Evolutionary conservation across 345 rosid species (phyloP).

Genomic region (Mallotus nudiflorus): DNA sequence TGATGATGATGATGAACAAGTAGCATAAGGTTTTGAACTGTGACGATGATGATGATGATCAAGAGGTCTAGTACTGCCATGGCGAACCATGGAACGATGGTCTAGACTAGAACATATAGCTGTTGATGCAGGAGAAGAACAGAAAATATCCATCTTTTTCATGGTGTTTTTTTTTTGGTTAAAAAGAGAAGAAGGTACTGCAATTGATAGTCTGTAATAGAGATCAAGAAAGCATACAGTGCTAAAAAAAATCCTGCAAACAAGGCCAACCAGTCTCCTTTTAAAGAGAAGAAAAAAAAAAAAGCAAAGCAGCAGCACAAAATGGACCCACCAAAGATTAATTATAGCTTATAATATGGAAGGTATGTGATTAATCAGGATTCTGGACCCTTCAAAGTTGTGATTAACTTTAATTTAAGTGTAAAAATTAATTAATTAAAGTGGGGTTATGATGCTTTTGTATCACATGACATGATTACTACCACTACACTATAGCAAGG

Average conservation of each 20-base stretch:
- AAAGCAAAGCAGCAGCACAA: background rate
- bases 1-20: constrained; percentile 53
- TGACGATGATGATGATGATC: constrained; percentile 28
- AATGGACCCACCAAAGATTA: constrained; percentile 28
- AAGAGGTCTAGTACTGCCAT: constrained; percentile 33
- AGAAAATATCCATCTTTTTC: constrained; percentile 72
- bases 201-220: background rate
- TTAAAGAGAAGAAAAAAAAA: constrained; percentile 9
- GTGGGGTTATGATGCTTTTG: constrained; percentile 17
- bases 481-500: constrained; percentile 18
- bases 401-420: background rate
- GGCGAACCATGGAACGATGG: constrained; percentile 49
- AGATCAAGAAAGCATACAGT: background rate
- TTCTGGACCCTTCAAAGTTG: constrained; percentile 25
- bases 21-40: constrained; percentile 34
- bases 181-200: background rate
- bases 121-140: constrained; percentile 82
- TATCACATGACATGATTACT: constrained; percentile 30
- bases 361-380: constrained; percentile 29
- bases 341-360: constrained; percentile 13
- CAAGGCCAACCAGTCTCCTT: constrained; percentile 20
- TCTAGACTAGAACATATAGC: constrained; percentile 61
- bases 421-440: background rate
- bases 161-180: constrained; percentile 28
- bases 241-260: background rate